These are phyloP conservation scores for Debaryomyces hansenii DNA, from an alignment of 805 yeast genomes.

Conservation along the genomic window DNA sequence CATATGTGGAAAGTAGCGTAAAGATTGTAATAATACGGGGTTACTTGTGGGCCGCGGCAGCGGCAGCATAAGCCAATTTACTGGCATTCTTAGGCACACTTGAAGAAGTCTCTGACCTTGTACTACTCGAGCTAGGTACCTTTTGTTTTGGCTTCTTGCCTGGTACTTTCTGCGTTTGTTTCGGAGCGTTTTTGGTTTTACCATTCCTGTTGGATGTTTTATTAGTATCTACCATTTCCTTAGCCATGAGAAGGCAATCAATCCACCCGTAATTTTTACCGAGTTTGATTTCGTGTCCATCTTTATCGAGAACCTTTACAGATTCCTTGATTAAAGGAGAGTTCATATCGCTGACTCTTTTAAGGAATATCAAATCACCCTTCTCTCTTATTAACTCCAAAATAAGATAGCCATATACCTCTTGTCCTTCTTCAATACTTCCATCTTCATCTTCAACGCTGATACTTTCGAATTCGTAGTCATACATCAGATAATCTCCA, in stretches of 20 bases:
- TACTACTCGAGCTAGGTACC: conserved; percentile 1
- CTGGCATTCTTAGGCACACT: conserved; percentile 3
- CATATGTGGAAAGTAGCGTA: not conserved
- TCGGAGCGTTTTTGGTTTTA: conserved; percentile 8
- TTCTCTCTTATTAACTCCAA: conserved; percentile 59
- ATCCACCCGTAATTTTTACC: conserved; percentile 64
- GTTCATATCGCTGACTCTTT: conserved; percentile 37
- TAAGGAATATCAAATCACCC: conserved; percentile 55
- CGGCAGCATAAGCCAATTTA: conserved; percentile 47
- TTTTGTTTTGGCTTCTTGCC: conserved; percentile 4
- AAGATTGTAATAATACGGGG: not conserved
- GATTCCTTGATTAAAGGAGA: conserved; percentile 21
- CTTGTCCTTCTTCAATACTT: conserved; percentile 33
- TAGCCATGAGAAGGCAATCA: conserved; percentile 65
- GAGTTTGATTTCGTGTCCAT: conserved; percentile 37
- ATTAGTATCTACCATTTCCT: conserved; percentile 44
- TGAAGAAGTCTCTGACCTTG: not conserved
- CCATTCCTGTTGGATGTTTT: conserved; percentile 9
- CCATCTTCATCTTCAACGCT: conserved; percentile 20
- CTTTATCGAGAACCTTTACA: conserved; percentile 29
- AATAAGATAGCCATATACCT: conserved; percentile 60
- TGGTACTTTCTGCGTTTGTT: conserved; percentile 1
- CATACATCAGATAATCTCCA: conserved; percentile 70
- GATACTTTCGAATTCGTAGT: conserved; percentile 62
- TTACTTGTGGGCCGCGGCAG: conserved; percentile 35